These are phyloP conservation scores for Fusarium chuoi DNA, from an alignment of 2,329 filamentous ascomycete genomes.

Conservation along the genomic window DNA sequence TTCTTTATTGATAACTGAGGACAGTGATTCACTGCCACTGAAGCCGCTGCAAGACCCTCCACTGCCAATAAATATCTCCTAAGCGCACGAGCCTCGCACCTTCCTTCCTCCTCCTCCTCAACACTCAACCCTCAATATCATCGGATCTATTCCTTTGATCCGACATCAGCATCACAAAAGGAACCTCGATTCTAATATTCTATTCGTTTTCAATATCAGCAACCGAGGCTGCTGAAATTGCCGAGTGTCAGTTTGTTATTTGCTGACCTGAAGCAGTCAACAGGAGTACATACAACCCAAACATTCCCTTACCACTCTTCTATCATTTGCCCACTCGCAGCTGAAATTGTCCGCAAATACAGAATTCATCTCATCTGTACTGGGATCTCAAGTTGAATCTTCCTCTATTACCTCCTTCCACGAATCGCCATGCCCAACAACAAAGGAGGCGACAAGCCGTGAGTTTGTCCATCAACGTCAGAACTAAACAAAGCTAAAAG, in stretches of 20 bases:
- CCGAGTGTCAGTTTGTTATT: not conserved
- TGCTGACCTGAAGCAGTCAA: not conserved
- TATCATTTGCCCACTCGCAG: not conserved
- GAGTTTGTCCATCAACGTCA: not conserved
- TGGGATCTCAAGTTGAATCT: not conserved
- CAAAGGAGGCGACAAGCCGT: conserved; percentile 24
- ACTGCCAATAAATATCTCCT: not conserved
- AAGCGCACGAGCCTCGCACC: not conserved
- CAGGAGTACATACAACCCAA: not conserved
- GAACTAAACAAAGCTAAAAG: not conserved
- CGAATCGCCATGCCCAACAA: conserved; percentile 16
- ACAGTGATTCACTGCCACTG: conserved; percentile 22
- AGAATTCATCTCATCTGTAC: too few species aligned
- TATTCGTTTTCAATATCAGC: not conserved
- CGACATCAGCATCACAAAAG: not conserved
- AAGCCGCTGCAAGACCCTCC: not conserved
- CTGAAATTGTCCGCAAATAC: not conserved
- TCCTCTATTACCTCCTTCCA: not conserved
- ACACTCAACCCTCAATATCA: conserved; percentile 5
- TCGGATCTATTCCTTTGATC: not conserved
- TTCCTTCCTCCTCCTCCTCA: not conserved
- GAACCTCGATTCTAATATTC: not conserved
- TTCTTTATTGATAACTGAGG: not conserved
- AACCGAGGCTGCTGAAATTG: not conserved
- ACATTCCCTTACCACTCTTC: not conserved